Evolutionary conservation across 192 early-diverging fungal species (phyloP), one percentile per base, ranked within the genome.

Genomic region (Umbelopsis sp.): DNA sequence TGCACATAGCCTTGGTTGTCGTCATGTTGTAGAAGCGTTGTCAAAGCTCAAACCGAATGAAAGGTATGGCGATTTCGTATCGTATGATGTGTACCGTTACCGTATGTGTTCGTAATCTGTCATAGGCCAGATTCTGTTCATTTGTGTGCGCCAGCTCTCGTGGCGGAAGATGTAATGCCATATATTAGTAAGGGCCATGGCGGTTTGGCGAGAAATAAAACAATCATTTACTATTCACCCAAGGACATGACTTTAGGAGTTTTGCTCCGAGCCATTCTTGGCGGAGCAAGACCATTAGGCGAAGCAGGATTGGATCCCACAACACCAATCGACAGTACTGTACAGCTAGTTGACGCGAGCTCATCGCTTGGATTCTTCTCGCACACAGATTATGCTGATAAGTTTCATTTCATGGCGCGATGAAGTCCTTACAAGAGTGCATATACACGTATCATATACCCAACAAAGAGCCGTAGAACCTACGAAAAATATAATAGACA

Each of bases 21-120:
- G 74, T 25, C 78, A 80, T 64, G 68, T 80, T 13, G 69, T 80
- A 16, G 74, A 76, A 53, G 78, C 78, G 0, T 72, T 74, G 37
- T 46, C 68, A 21, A 30, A 73, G 2, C 37, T 80, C 46, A 33
- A 47, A 6, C 53, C 49, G 12, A 25, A 71, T 8, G 67, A 75
- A 46, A 58, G 78, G 69, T 69, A 22, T 69, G 37, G 64, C 7
- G 10, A 20, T 48, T n/a, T 3, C 25, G n/a, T 30, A 30, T 64
- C 2, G 23, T n/a, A n/a, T n/a, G n/a, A n/a, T 20, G 7, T 46
- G 23, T 30, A 30, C 11, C 15, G 20, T n/a, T n/a, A n/a, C n/a
- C n/a, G n/a, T n/a, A n/a, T n/a, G n/a, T n/a, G n/a, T n/a, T n/a
- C n/a, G n/a, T n/a, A n/a, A 4, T 12, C 49, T 71, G 11, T 64